Evolutionary conservation across 2,329 filamentous ascomycete genomes (phyloP).

Genomic region (Coniochaeta pulveracea): DNA sequence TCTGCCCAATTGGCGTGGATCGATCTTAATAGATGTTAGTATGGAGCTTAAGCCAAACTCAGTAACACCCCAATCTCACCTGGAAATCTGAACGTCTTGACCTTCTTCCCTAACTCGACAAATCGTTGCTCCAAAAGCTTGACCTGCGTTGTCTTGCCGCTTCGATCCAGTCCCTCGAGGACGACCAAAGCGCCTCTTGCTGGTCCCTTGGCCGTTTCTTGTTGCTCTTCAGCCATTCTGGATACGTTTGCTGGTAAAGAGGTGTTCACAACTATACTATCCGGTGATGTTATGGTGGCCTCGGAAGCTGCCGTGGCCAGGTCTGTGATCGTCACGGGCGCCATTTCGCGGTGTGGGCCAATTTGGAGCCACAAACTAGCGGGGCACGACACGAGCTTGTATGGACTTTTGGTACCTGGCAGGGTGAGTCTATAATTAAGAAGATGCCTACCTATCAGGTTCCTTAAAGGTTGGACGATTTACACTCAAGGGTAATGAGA

Average conservation of each 20-base stretch:
- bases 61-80: slow-evolving; percentile 21
- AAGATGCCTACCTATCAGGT: no score
- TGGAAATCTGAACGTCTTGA: slow-evolving; percentile 45
- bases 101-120: slow-evolving; percentile 32
- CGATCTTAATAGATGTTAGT: slow-evolving; percentile 43
- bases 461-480: no score
- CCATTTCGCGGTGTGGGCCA: no score
- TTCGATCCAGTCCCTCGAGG: slow-evolving; percentile 80
- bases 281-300: slow-evolving; percentile 21
- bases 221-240: neutral
- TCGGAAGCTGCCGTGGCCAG: slow-evolving; percentile 35
- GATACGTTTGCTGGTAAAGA: slow-evolving; percentile 3
- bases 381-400: no score
- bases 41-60: neutral
- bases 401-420: no score
- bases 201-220: slow-evolving; percentile 4
- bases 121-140: slow-evolving; percentile 50
- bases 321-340: slow-evolving; percentile 36
- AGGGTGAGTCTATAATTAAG: no score
- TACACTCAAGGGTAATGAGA: no score
- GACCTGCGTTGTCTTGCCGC: slow-evolving; percentile 88
- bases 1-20: slow-evolving; percentile 71
- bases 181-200: slow-evolving; percentile 65
- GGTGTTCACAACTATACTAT: neutral
- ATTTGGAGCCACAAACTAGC: no score